These are phyloP conservation scores for Inonotus obliquus DNA, from an alignment of 1,284 basidiomycete species.

Conservation along the genomic window DNA sequence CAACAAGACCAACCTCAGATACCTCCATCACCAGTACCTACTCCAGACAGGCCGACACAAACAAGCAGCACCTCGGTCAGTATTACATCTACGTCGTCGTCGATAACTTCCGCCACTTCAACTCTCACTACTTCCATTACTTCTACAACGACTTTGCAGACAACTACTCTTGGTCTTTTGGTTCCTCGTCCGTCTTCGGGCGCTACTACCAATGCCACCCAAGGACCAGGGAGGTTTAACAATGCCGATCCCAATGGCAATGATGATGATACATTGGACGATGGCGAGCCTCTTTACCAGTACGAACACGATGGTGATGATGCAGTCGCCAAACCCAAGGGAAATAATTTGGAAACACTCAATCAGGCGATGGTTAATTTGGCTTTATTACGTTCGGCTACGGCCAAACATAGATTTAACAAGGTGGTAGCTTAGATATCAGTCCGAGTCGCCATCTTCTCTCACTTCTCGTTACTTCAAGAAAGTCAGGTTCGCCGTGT, in stretches of 20 bases:
- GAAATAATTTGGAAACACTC: neutral
- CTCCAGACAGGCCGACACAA: neutral
- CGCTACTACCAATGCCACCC: too few species aligned
- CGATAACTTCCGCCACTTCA: neutral
- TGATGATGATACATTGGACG: too few species aligned
- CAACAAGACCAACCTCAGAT: neutral
- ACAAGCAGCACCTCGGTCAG: neutral
- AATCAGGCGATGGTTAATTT: neutral
- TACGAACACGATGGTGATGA: neutral
- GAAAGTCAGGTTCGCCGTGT: too few species aligned
- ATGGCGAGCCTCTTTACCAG: neutral
- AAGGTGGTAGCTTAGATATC: neutral
- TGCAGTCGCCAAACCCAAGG: neutral
- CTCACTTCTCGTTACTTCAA: neutral
- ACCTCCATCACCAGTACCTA: neutral
- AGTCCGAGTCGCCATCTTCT: too few species aligned
- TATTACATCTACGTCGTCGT: neutral
- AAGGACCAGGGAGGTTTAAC: neutral
- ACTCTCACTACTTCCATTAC: neutral
- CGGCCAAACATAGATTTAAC: neutral
- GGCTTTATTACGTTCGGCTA: neutral
- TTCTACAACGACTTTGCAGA: neutral
- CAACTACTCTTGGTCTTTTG: neutral
- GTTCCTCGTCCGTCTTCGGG: neutral
- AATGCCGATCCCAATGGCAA: neutral